Base-by-base conservation (phyloP, 805 yeast genomes). In the Suhomyces sp. region DNA sequence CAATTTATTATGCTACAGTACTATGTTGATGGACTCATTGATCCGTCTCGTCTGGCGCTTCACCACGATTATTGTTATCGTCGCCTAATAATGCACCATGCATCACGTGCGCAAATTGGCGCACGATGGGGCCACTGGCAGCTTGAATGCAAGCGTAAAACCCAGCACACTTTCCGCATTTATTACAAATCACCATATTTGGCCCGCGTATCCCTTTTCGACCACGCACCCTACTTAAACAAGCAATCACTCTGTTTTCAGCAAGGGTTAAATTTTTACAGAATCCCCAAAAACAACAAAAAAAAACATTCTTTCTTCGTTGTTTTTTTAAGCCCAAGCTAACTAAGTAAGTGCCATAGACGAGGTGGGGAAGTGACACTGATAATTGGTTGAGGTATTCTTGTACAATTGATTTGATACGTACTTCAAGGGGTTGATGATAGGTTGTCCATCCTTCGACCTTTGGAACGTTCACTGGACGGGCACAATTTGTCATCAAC, bases 181-280 rank as follows among this genome's bases (percentile, higher is more conserved):
- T 45, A 52, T 46, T 44, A 40, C 47, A 46, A 49, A 52, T 52
- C 52, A 44, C 55, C 55, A 36, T 46, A 44, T 52, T 49, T 17
- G 55, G 54, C 48, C 36, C 52, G 49, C 52, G 31, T 22, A 47
- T 22, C 49, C 49, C 42, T 41, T 35, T 47, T 47, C 27, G 49
- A 47, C 49, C 44, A 47, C 44, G 31, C 44, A 29, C 49, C 49
- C 49, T 47, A 47, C 49, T 47, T 47, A 47, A 47, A 47, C 49
- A 47, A 47, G 49, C 49, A 47, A 47, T 47, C 49, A 38, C 49
- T 31, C 49, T 47, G 49, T 47, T 47, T 47, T 47, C 49, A 47
- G 49, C 49, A 47, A 47, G 49, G 49, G 44, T 47, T 36, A 47
- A 47, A 35, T 47, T 47, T 47, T 47, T 31, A 38, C 36, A 42